phyloP scores from a whole-genome alignment of 2,329 filamentous ascomycete species.

The Epichloe scottii region DNA sequence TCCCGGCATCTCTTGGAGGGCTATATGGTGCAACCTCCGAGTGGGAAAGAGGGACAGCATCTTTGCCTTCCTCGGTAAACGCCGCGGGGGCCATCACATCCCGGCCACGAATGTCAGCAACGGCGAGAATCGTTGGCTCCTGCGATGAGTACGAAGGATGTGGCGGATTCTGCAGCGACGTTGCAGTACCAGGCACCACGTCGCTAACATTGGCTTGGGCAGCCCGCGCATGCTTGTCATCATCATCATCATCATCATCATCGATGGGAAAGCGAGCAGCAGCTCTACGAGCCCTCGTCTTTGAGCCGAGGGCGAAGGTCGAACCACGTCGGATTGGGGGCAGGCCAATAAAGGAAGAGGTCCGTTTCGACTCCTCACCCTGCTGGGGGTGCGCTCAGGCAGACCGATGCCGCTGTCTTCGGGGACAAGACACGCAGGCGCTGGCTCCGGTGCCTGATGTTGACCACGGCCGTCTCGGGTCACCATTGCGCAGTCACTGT shows the following conservation, averaged over 20 bases:
- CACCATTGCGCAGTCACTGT: slow-evolving; percentile 21
- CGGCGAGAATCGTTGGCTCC: not conserved
- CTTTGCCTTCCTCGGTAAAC: not conserved
- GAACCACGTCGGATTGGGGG: slow-evolving; percentile 47
- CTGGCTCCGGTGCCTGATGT: not conserved
- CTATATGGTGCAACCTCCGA: not conserved
- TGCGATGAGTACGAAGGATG: not conserved
- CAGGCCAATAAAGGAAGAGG: slow-evolving; percentile 42
- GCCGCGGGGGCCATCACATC: not conserved
- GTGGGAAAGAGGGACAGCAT: not conserved
- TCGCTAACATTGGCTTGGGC: not conserved
- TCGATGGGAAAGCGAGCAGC: slow-evolving; percentile 20
- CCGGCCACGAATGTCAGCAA: not conserved
- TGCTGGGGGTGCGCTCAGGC: slow-evolving; percentile 8
- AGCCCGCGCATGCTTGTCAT: not conserved
- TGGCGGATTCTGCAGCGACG: not conserved
- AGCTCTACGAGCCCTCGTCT: slow-evolving; percentile 18
- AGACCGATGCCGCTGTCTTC: slow-evolving; percentile 5
- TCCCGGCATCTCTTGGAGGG: not conserved
- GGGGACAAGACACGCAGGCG: not conserved
- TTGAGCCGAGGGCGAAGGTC: slow-evolving; percentile 34
- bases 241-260: slow-evolving; percentile 17
- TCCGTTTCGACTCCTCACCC: slow-evolving; percentile 23
- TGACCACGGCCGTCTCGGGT: slow-evolving; percentile 11
- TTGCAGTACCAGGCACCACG: not conserved